These are phyloP conservation scores for Ostreobium quekettii DNA, from an alignment of 139 green algal genomes.

Conservation along the genomic window DNA sequence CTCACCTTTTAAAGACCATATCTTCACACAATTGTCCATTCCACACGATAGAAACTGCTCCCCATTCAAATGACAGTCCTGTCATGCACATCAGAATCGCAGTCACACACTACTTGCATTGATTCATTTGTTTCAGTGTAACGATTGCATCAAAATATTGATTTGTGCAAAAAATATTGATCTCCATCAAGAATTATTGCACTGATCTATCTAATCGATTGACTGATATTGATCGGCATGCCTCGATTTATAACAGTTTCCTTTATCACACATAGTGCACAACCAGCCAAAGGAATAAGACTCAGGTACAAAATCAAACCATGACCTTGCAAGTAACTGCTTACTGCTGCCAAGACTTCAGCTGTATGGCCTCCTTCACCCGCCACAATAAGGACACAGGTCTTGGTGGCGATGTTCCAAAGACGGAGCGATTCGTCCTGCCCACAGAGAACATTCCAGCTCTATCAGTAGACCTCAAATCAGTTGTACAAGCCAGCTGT, in stretches of 20 bases:
- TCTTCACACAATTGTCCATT: conserved; percentile 69
- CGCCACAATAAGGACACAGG: conserved; percentile 50
- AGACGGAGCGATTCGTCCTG: conserved; percentile 33
- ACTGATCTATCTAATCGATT: no score
- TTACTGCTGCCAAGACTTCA: conserved; percentile 61
- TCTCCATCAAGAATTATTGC: no score
- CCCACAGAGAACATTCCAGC: neutral
- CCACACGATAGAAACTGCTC: conserved; percentile 47
- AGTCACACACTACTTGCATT: no score
- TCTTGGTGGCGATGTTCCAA: conserved; percentile 41
- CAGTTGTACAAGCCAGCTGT: no score
- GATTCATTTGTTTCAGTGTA: no score
- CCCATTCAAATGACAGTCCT: conserved; percentile 18
- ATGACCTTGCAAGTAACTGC: neutral
- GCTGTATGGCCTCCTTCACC: conserved; percentile 55
- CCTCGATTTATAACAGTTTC: no score
- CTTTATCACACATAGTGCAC: no score
- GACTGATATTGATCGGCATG: no score
- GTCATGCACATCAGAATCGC: neutral
- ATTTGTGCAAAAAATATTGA: no score
- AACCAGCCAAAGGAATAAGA: no score
- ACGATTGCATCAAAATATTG: no score
- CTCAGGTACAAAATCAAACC: neutral
- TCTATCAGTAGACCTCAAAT: no score
- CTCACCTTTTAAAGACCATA: conserved; percentile 50